Evolutionary conservation across 805 yeast species (phyloP), one percentile per base, ranked within the genome.

Genomic region (Metschnikowia kunwiensis): DNA sequence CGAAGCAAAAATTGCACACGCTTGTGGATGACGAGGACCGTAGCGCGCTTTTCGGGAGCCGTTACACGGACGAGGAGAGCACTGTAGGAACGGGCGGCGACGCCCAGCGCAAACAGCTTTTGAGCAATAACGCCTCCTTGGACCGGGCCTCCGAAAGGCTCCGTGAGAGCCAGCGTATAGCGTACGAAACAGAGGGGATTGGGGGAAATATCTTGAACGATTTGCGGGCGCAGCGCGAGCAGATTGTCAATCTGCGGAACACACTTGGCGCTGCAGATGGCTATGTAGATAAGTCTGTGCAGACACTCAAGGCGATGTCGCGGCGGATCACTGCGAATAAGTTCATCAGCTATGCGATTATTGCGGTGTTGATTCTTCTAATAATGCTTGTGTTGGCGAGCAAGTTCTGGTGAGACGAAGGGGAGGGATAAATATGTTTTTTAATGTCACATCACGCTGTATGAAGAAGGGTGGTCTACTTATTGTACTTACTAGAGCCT

Each of bases 161-260:
- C 31, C 74, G 82, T 42, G 97, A 93, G 30, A 82, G 93, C 14
- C 94, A 91, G 45, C 73, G 97, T 49, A 71, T 88, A 3, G 98
- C 97, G 5, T 68, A 84, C 34, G 98, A 93, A 50, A 88, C 98
- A 0, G 98, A 93, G 61, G 72, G 73, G 21, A 79, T 93, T 34
- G 98, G 98, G 1, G 86, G 96, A 10, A 82, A 84, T 47, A 93
- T 93, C 34, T 73, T 93, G 63, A 80, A 79, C 51, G 96, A 91
- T 57, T 68, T 93, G 47, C 74, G 96, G 43, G 82, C 95, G 17
- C 98, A 93, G 65, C 72, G 98, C 40, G 98, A 93, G 54, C 97
- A 94, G 54, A 76, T 93, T 28, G 68, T 78, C 36, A 87, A 89
- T 51, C 78, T 96, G 15, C 77, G 97, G 59, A 85, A 83, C 51